Conservation (phyloP, 2,329 filamentous ascomycete genomes). For the Epichloe aotearoae region DNA sequence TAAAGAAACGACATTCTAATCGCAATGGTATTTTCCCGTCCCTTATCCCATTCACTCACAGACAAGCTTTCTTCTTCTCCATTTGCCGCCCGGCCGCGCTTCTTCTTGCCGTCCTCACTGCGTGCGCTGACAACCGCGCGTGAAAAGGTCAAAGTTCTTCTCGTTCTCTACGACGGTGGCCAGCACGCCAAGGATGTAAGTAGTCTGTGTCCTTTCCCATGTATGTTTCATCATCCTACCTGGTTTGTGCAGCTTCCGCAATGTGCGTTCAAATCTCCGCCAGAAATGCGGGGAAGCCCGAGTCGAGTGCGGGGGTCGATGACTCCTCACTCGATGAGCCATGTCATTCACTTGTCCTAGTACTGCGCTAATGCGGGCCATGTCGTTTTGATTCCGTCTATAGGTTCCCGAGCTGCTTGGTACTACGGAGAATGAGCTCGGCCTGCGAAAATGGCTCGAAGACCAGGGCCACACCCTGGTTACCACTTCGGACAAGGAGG, state of each 20-base stretch:
- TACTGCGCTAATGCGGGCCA: not conserved
- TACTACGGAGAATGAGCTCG: constrained; percentile 97
- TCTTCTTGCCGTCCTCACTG: constrained; percentile 24
- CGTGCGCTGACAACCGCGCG: constrained; percentile 40
- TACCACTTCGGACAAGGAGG: constrained; percentile 96
- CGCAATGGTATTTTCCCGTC: constrained; percentile 19
- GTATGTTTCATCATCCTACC: not conserved
- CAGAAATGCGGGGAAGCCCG: not conserved
- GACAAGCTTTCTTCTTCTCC: constrained; percentile 1
- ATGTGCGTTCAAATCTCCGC: not conserved
- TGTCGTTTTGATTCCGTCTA: not conserved
- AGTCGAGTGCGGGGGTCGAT: not conserved
- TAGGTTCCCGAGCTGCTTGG: constrained; percentile 72
- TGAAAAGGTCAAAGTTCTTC: constrained; percentile 80
- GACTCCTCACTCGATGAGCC: not conserved
- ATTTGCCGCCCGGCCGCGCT: constrained; percentile 25
- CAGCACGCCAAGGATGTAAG: constrained; percentile 76
- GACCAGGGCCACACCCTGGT: constrained; percentile 91
- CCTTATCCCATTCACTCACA: constrained; percentile 12
- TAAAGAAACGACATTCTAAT: not conserved
- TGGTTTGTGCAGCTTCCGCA: not conserved
- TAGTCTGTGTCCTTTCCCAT: constrained; percentile 2
- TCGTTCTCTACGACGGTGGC: constrained; percentile 85
- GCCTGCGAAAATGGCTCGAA: constrained; percentile 94
- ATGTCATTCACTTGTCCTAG: not conserved